Base-by-base conservation (phyloP, 345 rosid species). In the Pugionium cornutum region DNA sequence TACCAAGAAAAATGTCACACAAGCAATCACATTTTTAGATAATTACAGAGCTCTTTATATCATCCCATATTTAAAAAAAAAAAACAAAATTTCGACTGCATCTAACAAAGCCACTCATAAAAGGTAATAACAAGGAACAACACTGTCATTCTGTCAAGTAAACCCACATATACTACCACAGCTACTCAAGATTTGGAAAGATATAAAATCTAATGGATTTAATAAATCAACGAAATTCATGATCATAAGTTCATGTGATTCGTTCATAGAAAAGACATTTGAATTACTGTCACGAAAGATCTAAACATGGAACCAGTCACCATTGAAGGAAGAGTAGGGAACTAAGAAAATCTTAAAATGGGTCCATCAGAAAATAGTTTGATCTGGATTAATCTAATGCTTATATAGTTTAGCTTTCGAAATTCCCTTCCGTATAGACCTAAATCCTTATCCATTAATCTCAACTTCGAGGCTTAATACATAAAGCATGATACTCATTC, bases 341-440 rank as follows among this genome's bases (percentile, higher is more conserved):
- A 36, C 52, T 40, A 39, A 33, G 42, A 58, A 2, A 26, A 37
- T 27, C 58, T 56, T 33, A 47, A 31, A 67, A 5, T 35, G 10
- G 33, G 0, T 67, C 64, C 48, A 61, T 61, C n/a, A 51, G 10
- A 50, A 42, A 35, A 49, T 6, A 6, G 8, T 37, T 49, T 35
- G 54, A 55, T 58, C 40, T 44, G 2, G 29, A 43, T 29, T 4
- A 4, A 49, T 31, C 53, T 51, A 33, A 56, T 26, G 11, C 44
- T 44, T 44, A 5, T n/a, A 36, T 32, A 9, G 1, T 5, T 9
- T n/a, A 1, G 32, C 25, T 25, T 25, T 47, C 40, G 1, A 68
- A 40, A 0, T 47, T 46, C 5, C 2, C 6, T 42, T 8, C 9
- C 30, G 4, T 37, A 8, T 0, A 50, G 2, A 52, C 29, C 10